phyloP scores from a whole-genome alignment of 2,329 filamentous ascomycete species.

The Xylaria hypoxylon region DNA sequence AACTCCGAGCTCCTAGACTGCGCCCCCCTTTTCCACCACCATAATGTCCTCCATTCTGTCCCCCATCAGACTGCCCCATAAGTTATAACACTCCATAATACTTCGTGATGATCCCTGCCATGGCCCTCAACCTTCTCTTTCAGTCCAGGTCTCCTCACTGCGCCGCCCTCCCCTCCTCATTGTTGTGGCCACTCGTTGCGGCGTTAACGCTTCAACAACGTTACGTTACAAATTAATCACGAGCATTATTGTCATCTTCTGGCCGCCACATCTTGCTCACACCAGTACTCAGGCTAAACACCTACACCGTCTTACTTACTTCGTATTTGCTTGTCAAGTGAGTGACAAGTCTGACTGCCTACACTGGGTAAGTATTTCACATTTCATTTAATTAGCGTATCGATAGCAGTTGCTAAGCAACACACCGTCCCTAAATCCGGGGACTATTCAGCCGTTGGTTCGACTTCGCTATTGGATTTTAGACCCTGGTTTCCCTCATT shows the following conservation, averaged over 20 bases:
- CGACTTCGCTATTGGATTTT: slow-evolving; percentile 16
- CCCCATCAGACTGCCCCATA: slow-evolving; percentile 6
- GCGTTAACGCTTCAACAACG: slow-evolving; percentile 19
- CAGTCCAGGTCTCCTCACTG: slow-evolving; percentile 4
- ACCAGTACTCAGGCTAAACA: neutral
- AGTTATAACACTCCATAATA: slow-evolving; percentile 11
- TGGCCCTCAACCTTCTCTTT: slow-evolving; percentile 23
- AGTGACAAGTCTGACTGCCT: neutral
- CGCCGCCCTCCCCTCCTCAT: neutral
- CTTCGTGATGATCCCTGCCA: slow-evolving; percentile 37
- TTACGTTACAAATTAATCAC: slow-evolving; percentile 26
- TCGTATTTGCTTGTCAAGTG: slow-evolving; percentile 2
- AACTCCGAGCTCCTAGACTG: slow-evolving; percentile 18
- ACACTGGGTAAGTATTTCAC: too few relatives aligned
- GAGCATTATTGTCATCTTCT: slow-evolving; percentile 11
- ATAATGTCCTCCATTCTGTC: slow-evolving; percentile 6
- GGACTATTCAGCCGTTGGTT: slow-evolving; percentile 8
- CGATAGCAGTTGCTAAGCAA: slow-evolving; percentile 16
- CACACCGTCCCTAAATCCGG: slow-evolving; percentile 23
- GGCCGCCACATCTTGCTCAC: slow-evolving; percentile 5
- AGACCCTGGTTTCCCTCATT: slow-evolving; percentile 30
- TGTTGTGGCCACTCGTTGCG: slow-evolving; percentile 1
- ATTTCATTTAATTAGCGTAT: neutral
- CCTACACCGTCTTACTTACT: neutral
- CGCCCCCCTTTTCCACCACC: slow-evolving; percentile 21